phyloP scores from a whole-genome alignment of 371 early-diverging fungal genomes.

The Mortierella polycephala region DNA sequence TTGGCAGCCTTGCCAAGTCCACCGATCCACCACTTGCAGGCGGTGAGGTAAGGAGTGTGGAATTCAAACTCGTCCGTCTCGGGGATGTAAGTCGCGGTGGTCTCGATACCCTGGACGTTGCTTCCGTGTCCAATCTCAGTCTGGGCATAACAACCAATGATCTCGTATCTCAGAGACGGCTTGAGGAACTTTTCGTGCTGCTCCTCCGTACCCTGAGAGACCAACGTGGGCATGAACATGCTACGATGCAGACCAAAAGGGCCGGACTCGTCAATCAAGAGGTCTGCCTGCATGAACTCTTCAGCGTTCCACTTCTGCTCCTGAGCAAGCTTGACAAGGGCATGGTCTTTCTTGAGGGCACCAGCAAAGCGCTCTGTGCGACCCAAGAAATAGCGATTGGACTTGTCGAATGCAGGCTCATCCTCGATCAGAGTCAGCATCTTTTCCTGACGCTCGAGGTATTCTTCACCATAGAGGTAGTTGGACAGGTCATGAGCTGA shows the following conservation, averaged over 20 bases:
- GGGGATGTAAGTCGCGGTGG: slow-evolving; percentile 85
- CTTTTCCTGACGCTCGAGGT: slow-evolving; percentile 61
- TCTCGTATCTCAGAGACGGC: slow-evolving; percentile 75
- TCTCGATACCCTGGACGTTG: slow-evolving; percentile 88
- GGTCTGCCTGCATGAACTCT: slow-evolving; percentile 64
- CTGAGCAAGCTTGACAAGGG: slow-evolving; percentile 62
- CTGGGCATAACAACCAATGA: slow-evolving; percentile 88
- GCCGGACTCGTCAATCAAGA: slow-evolving; percentile 65
- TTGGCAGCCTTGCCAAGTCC: slow-evolving; percentile 67
- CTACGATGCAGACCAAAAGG: slow-evolving; percentile 58
- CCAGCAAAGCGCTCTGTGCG: slow-evolving; percentile 62
- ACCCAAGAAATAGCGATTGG: slow-evolving; percentile 63
- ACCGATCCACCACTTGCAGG: slow-evolving; percentile 92
- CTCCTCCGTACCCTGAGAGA: slow-evolving; percentile 77
- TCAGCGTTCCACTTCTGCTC: slow-evolving; percentile 65
- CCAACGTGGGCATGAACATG: slow-evolving; percentile 82
- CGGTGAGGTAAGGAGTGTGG: slow-evolving; percentile 82
- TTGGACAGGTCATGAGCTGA: slow-evolving; percentile 62
- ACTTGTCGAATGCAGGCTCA: slow-evolving; percentile 71
- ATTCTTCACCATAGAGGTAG: slow-evolving; percentile 65
- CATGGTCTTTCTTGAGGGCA: slow-evolving; percentile 65
- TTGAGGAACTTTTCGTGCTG: slow-evolving; percentile 79
- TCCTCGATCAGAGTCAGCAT: slow-evolving; percentile 63
- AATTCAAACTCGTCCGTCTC: slow-evolving; percentile 87
- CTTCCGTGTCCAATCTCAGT: slow-evolving; percentile 69